Percentiles rank a stretch among this genome's conserved stretches.
Conservation (phyloP, 768 basidiomycete species). For the Rhodosporidiobolus sp. region DNA sequence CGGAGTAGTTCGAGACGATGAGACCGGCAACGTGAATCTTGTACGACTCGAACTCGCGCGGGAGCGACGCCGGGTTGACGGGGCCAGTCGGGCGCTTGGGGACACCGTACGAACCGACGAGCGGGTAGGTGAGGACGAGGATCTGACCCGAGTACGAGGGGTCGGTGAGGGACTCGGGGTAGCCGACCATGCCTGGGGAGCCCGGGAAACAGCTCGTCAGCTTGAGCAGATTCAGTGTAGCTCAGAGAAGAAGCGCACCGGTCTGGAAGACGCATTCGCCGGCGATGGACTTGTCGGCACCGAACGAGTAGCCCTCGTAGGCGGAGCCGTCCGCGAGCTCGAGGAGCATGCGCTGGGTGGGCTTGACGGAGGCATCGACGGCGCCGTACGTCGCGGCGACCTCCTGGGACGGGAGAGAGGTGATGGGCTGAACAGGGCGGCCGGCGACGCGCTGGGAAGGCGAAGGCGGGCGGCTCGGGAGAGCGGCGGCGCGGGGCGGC, state of each 20-base stretch:
- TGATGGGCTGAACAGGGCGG: constrained; percentile 31
- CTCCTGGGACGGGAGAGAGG: constrained; percentile 21
- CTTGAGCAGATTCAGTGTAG: background rate
- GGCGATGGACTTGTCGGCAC: constrained; percentile 84
- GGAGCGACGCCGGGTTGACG: constrained; percentile 45
- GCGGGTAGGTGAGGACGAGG: constrained; percentile 91
- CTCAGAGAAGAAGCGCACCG: constrained; percentile 58
- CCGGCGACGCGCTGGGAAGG: constrained; percentile 2
- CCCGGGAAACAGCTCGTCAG: background rate
- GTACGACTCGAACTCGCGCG: constrained; percentile 81
- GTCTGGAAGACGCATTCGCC: constrained; percentile 99
- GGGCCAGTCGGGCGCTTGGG: constrained; percentile 64
- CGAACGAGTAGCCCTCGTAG: constrained; percentile 85
- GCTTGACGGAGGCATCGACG: background rate
- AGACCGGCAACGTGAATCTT: constrained; percentile 90
- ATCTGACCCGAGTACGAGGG: constrained; percentile 99
- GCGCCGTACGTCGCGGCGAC: constrained; percentile 28
- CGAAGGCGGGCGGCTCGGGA: constrained; percentile 21
- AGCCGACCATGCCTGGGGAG: constrained; percentile 90
- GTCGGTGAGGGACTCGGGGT: constrained; percentile 95
- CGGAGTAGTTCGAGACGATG: constrained; percentile 86
- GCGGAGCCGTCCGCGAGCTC: constrained; percentile 87
- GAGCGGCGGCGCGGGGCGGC: background rate
- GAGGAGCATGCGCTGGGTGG: constrained; percentile 55
- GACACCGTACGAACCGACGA: constrained; percentile 96